Evolutionary conservation across 1,284 basidiomycete genomes (phyloP).

Genomic region (Ustilago cynodontis): DNA sequence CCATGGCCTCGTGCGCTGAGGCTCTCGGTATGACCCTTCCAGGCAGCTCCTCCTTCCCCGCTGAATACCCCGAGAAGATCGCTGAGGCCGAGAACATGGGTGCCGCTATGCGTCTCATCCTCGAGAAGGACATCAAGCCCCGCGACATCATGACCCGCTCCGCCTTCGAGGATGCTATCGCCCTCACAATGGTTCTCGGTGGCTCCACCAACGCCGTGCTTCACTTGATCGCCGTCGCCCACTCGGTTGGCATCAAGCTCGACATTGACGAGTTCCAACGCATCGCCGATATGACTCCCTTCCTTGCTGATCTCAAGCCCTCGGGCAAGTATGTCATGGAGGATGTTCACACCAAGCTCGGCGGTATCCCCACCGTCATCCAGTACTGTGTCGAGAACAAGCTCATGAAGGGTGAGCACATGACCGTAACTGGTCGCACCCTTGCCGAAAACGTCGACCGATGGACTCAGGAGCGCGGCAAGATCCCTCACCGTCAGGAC

Average conservation of each 20-base stretch:
- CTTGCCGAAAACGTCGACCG: slow-evolving; percentile 70
- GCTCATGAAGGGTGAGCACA: slow-evolving; percentile 72
- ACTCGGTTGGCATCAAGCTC: slow-evolving; percentile 64
- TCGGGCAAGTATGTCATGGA: slow-evolving; percentile 70
- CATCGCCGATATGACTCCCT: slow-evolving; percentile 65
- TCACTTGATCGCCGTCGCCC: slow-evolving; percentile 68
- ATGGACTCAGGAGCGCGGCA: slow-evolving; percentile 76
- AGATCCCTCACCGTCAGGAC: slow-evolving; percentile 62
- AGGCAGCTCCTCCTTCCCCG: slow-evolving; percentile 65
- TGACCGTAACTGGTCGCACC: slow-evolving; percentile 67
- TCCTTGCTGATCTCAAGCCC: slow-evolving; percentile 69
- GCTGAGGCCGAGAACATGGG: slow-evolving; percentile 64
- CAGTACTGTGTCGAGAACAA: slow-evolving; percentile 68
- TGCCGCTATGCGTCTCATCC: slow-evolving; percentile 61
- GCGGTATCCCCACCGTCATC: slow-evolving; percentile 72
- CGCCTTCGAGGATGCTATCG: slow-evolving; percentile 68
- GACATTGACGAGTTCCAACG: slow-evolving; percentile 68
- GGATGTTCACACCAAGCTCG: slow-evolving; percentile 65
- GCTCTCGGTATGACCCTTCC: slow-evolving; percentile 69
- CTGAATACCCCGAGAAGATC: slow-evolving; percentile 67
- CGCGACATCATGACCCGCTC: slow-evolving; percentile 67
- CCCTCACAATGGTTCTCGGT: slow-evolving; percentile 68
- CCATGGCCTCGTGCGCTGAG: slow-evolving; percentile 68
- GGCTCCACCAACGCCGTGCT: slow-evolving; percentile 68
- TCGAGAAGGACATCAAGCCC: slow-evolving; percentile 68